A percentile compares a stretch with the other conserved stretches of the same genome.
These are phyloP conservation scores for Mycena filopes DNA, from an alignment of 768 basidiomycete genomes.

Conservation along the genomic window DNA sequence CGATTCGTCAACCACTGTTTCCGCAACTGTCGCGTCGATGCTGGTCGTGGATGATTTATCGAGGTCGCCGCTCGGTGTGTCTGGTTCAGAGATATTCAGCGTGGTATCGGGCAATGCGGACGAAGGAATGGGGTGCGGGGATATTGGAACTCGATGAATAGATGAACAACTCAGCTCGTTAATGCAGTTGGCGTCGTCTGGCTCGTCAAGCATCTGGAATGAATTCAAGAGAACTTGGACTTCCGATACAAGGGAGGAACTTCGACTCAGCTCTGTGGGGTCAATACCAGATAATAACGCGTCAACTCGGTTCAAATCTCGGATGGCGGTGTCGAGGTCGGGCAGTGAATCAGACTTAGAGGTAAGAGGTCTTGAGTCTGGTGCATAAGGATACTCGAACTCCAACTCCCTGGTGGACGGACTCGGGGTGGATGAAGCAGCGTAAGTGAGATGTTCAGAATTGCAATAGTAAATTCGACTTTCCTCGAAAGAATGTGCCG, in stretches of 20 bases:
- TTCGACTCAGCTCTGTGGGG: constrained; percentile 2
- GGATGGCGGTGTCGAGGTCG: not conserved
- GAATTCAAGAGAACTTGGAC: not conserved
- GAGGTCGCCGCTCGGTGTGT: no score
- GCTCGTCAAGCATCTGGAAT: not conserved
- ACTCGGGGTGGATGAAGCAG: not conserved
- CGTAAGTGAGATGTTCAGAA: not conserved
- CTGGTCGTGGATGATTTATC: no score
- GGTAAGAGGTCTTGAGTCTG: not conserved
- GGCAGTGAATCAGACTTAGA: not conserved
- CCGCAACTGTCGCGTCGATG: no score
- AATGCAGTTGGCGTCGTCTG: not conserved
- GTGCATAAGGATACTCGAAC: not conserved
- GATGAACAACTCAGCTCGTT: not conserved
- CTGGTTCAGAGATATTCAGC: not conserved
- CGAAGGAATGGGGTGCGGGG: no score
- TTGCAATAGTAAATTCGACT: not conserved
- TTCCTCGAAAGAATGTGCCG: not conserved
- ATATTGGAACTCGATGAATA: no score
- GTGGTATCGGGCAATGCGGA: not conserved
- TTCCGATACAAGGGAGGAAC: not conserved
- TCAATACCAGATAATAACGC: not conserved
- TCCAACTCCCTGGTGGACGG: not conserved
- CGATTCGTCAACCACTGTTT: no score
- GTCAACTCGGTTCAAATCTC: not conserved